Evolutionary conservation across 73 alveolate species (phyloP).

Genomic region (Paramecium tetraurelia): DNA sequence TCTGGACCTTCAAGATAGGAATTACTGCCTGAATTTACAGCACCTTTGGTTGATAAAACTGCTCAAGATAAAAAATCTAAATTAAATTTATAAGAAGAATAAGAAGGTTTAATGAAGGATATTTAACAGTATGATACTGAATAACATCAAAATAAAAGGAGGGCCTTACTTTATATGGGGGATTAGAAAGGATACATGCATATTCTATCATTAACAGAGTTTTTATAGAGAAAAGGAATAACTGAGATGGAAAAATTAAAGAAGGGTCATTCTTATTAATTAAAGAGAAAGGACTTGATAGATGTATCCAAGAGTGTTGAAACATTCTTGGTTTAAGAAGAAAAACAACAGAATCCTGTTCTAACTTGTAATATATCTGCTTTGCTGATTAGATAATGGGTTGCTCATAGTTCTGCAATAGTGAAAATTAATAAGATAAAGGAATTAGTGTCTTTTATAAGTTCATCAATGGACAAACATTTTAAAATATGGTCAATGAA

Average conservation of each 20-base stretch:
- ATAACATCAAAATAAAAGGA: background rate
- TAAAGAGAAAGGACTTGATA: slow-evolving; percentile 57
- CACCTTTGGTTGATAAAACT: slow-evolving; percentile 14
- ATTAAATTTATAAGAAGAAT: slow-evolving; percentile 48
- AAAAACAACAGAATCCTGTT: slow-evolving; percentile 37
- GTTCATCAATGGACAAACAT: slow-evolving; percentile 68
- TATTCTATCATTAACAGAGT: slow-evolving; percentile 68
- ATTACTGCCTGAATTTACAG: slow-evolving; percentile 65
- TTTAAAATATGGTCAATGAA: slow-evolving; percentile 70
- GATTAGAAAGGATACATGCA: slow-evolving; percentile 84
- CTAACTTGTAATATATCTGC: slow-evolving; percentile 27
- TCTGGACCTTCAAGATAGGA: slow-evolving; percentile 64
- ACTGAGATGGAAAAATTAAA: slow-evolving; percentile 51
- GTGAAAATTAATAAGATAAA: slow-evolving; percentile 53
- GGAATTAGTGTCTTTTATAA: slow-evolving; percentile 73
- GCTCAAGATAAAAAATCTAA: background rate
- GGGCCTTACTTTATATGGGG: slow-evolving; percentile 69
- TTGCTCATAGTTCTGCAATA: slow-evolving; percentile 66
- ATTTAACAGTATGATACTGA: slow-evolving; percentile 25
- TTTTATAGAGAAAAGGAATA: slow-evolving; percentile 39
- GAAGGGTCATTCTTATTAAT: slow-evolving; percentile 56
- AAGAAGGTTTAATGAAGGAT: slow-evolving; percentile 32
- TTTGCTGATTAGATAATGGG: slow-evolving; percentile 69
- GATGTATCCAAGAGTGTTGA: slow-evolving; percentile 67
- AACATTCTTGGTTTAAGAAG: slow-evolving; percentile 53